These are phyloP conservation scores for Trichosporon asahii DNA, from an alignment of 1,284 basidiomycete species.

Conservation along the genomic window DNA sequence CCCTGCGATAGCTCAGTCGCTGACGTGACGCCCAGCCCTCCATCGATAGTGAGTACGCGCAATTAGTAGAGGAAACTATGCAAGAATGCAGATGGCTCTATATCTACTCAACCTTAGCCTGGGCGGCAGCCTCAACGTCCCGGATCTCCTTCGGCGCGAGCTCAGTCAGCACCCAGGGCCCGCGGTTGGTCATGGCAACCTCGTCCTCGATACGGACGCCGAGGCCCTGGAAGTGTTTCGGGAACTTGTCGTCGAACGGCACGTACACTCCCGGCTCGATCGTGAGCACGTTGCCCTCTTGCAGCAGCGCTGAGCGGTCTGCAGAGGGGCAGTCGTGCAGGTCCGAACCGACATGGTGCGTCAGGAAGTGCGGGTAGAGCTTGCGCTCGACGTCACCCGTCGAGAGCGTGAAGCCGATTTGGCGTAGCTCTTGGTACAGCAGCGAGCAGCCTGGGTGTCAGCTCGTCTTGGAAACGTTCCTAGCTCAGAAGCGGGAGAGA, in stretches of 20 bases:
- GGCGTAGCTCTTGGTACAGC: conserved; percentile 68
- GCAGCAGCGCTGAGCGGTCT: conserved; percentile 54
- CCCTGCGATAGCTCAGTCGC: too few species aligned
- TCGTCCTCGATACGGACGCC: conserved; percentile 92
- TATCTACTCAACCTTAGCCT: conserved; percentile 37
- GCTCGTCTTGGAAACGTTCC: too few species aligned
- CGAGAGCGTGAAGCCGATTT: conserved; percentile 72
- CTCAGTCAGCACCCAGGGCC: conserved; percentile 67
- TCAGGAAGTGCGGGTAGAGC: conserved; percentile 80
- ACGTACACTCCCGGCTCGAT: conserved; percentile 64
- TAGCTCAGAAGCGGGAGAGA: too few species aligned
- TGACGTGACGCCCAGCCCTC: too few species aligned
- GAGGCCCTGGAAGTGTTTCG: conserved; percentile 79
- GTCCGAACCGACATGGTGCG: conserved; percentile 55
- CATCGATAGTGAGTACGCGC: background rate
- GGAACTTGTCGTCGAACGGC: conserved; percentile 70
- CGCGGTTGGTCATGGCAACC: conserved; percentile 67
- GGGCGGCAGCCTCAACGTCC: conserved; percentile 83
- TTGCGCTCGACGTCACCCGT: conserved; percentile 69
- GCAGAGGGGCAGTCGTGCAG: conserved; percentile 54
- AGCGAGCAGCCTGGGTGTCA: conserved; percentile 59
- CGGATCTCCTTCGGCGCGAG: conserved; percentile 84
- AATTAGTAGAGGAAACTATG: background rate
- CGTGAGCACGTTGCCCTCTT: conserved; percentile 81
- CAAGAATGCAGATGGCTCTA: background rate